Evolutionary conservation across 2,329 filamentous ascomycete species (phyloP), one percentile per base, ranked within the genome.

Genomic region (Boeremia exigua): DNA sequence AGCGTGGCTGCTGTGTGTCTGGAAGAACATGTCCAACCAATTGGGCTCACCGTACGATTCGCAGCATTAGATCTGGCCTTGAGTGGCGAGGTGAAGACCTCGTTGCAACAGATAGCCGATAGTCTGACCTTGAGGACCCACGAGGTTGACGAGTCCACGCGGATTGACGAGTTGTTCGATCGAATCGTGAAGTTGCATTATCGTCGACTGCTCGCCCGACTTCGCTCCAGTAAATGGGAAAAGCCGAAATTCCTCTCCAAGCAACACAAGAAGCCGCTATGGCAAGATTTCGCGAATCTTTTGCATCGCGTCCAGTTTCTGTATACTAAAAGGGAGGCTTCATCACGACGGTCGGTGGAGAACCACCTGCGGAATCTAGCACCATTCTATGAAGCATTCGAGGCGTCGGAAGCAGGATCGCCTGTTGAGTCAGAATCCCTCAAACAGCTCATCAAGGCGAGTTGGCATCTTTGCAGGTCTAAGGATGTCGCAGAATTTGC

Each of bases 1-100:
- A 55, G 53, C 23, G 53, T 55, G 17, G 53, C 53, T 40, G 53
- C 53, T 12, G 53, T 46, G 5, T 55, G 53, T 28, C 25, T 55
- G 7, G 53, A 55, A 33, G 46, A 55, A 25, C 53, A 49, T n/a
- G 27, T 34, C 10, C 33, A 45, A 7, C 29, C 40, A n/a, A 17
- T 17, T 3, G 17, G 36, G 6, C 46, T 55, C 4, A 46, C 34
- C 3, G 17, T 55, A 34, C 53, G 53, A 2, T 55, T 55, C n/a
- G 53, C 53, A 12, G 53, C 53, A 14, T 14, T 55, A 30, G 53
- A 55, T 17, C 3, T 55, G 11, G 30, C 40, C 1, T 15, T 55
- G 0, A 40, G 42, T 23, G 36, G 36, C 17, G 40, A 50, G 6
- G 36, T 55, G 8, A 55, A 50, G 25, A 23, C n/a, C 14, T 42